Evolutionary conservation across 1,139 yeast genomes (phyloP).

Genomic region (Ogataea hybrid): DNA sequence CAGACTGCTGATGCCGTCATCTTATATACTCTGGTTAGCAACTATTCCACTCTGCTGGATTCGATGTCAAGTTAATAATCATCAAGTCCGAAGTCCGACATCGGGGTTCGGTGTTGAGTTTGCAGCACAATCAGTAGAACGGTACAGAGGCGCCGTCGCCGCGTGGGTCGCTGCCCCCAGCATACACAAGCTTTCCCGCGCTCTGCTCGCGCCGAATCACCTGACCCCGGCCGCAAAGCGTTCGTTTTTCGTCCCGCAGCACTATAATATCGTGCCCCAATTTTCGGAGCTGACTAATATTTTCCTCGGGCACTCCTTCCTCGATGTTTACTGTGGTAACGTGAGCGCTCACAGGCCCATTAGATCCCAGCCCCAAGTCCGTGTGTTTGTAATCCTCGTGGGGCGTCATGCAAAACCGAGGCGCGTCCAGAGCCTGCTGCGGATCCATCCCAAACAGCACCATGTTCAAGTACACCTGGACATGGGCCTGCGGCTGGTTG

Average conservation of each 20-base stretch:
- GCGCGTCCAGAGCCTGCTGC: slow-evolving; percentile 75
- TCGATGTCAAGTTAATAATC: not conserved
- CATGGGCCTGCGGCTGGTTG: slow-evolving; percentile 86
- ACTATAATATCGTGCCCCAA: slow-evolving; percentile 59
- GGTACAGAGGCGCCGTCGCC: slow-evolving; percentile 84
- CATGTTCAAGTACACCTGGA: slow-evolving; percentile 72
- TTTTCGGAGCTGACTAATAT: slow-evolving; percentile 40
- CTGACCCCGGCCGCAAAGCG: slow-evolving; percentile 70
- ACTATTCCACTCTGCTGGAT: not conserved
- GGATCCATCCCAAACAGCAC: slow-evolving; percentile 63
- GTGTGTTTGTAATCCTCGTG: slow-evolving; percentile 40
- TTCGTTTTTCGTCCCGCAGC: slow-evolving; percentile 46
- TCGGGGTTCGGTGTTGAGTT: not conserved
- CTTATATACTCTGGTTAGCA: not conserved
- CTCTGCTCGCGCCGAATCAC: slow-evolving; percentile 50
- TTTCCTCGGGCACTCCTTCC: slow-evolving; percentile 53
- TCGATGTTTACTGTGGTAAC: slow-evolving; percentile 63
- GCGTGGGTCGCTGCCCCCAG: slow-evolving; percentile 75
- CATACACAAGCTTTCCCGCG: slow-evolving; percentile 39
- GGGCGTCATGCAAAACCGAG: slow-evolving; percentile 64
- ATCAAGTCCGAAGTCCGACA: not conserved
- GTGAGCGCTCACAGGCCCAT: slow-evolving; percentile 63
- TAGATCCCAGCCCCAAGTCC: slow-evolving; percentile 60
- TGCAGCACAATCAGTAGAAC: slow-evolving; percentile 1
- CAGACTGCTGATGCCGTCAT: not conserved